Percentiles rank a stretch among this genome's conserved stretches.
These are phyloP conservation scores for Didymella sp. DNA, from an alignment of 2,329 filamentous ascomycete genomes.

Conservation along the genomic window DNA sequence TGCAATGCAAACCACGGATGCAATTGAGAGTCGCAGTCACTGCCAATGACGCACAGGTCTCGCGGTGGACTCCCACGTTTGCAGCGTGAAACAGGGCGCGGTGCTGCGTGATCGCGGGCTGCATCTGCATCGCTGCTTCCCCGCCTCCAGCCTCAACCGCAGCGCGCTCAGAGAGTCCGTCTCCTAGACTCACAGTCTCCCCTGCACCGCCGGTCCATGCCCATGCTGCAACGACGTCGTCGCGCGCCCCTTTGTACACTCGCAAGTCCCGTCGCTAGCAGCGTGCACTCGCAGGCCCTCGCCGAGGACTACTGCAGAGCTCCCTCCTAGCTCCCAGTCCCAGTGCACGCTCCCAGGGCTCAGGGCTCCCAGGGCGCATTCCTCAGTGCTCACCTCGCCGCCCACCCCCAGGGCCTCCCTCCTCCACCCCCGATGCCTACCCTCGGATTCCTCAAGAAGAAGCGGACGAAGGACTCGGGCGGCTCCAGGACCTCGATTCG, in stretches of 20 bases:
- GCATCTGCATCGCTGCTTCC: not conserved
- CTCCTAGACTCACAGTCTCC: not conserved
- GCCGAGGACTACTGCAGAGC: not conserved
- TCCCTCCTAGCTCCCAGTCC: not conserved
- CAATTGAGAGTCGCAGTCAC: not conserved
- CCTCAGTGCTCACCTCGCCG: not conserved
- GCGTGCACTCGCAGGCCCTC: conserved; percentile 8
- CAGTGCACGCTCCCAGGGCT: not conserved
- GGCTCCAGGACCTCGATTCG: conserved; percentile 66
- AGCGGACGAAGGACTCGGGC: conserved; percentile 89
- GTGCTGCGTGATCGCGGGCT: not conserved
- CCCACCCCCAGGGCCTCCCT: conserved; percentile 24
- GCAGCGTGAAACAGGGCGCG: not conserved
- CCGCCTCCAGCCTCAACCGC: conserved; percentile 1
- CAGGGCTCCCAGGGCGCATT: conserved; percentile 12
- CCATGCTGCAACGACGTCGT: not conserved
- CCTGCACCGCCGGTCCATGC: not conserved
- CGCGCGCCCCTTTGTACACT: not conserved
- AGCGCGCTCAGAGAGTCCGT: not conserved
- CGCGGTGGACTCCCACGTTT: not conserved
- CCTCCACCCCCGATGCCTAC: conserved; percentile 73
- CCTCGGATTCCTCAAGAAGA: conserved; percentile 97
- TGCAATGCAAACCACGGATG: not conserved
- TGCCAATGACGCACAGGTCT: not conserved
- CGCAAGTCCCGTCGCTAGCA: not conserved